Percentiles rank a stretch among this genome's conserved stretches.
These are phyloP conservation scores for Yamadazyma diddensiae DNA, from an alignment of 1,139 yeast genomes.

Conservation along the genomic window DNA sequence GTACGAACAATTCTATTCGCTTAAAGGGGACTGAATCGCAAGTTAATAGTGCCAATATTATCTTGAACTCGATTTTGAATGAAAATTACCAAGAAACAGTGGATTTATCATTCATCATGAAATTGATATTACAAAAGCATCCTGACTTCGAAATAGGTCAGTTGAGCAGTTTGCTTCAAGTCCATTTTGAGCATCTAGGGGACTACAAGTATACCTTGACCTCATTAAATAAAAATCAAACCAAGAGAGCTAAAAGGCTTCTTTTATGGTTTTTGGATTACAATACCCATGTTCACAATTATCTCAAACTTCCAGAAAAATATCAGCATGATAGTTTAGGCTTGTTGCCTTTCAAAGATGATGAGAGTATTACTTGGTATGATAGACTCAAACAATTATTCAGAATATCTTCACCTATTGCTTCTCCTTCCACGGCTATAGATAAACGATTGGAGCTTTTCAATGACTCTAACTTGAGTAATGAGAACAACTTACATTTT, in stretches of 20 bases:
- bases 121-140: slow-evolving; percentile 23
- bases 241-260: slow-evolving; percentile 35
- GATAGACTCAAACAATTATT: slow-evolving; percentile 24
- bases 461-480: slow-evolving; percentile 5
- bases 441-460: slow-evolving; percentile 7
- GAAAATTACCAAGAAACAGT: slow-evolving; percentile 32
- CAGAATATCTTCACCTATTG: slow-evolving; percentile 12
- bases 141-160: slow-evolving; percentile 24
- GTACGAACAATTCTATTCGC: slow-evolving; percentile 16
- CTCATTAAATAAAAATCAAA: slow-evolving; percentile 26
- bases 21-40: slow-evolving; percentile 34
- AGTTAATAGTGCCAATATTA: slow-evolving; percentile 32
- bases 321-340: slow-evolving; percentile 6
- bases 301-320: slow-evolving; percentile 19
- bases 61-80: slow-evolving; percentile 29
- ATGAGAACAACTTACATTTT: slow-evolving; percentile 3
- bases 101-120: slow-evolving; percentile 25
- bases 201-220: slow-evolving; percentile 28
- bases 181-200: slow-evolving; percentile 25
- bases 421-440: slow-evolving; percentile 2
- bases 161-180: slow-evolving; percentile 33
- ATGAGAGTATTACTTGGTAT: slow-evolving; percentile 35
- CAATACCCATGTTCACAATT: slow-evolving; percentile 27
- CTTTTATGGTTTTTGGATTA: slow-evolving; percentile 38
- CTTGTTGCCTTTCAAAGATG: slow-evolving; percentile 30